Evolutionary conservation across 805 yeast species (phyloP).

Genomic region (Candida taoyuanica): DNA sequence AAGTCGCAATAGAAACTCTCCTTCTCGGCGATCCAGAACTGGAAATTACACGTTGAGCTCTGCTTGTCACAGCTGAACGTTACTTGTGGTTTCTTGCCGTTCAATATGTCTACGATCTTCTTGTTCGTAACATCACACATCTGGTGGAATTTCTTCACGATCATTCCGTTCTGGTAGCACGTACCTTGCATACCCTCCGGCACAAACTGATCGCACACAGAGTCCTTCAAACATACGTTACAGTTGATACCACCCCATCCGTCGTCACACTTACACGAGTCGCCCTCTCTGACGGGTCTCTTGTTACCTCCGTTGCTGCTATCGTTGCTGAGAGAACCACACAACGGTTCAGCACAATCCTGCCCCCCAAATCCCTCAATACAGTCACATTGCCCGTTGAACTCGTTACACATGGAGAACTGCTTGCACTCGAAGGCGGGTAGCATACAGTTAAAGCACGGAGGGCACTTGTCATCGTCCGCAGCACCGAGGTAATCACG

Average conservation of each 20-base stretch:
- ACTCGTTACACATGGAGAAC: constrained; percentile 81
- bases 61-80: constrained; percentile 83
- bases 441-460: constrained; percentile 91
- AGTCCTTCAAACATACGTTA: constrained; percentile 71
- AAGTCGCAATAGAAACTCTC: constrained; percentile 92
- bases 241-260: constrained; percentile 98
- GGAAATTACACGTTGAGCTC: constrained; percentile 71
- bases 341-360: constrained; percentile 83
- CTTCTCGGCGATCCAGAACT: constrained; percentile 89
- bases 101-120: constrained; percentile 74
- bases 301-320: constrained; percentile 26
- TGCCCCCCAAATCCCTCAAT: constrained; percentile 89
- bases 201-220: constrained; percentile 79
- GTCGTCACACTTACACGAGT: constrained; percentile 61
- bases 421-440: constrained; percentile 90
- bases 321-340: constrained; percentile 76
- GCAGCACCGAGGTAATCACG: neutral
- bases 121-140: constrained; percentile 92
- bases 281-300: constrained; percentile 58
- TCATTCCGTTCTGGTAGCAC: constrained; percentile 80
- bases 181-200: constrained; percentile 85
- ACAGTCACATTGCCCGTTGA: constrained; percentile 90
- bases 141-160: constrained; percentile 77
- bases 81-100: constrained; percentile 84
- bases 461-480: constrained; percentile 56